Base-by-base conservation (phyloP, 768 basidiomycete species). In the Chalciporus pseudorubinellus region DNA sequence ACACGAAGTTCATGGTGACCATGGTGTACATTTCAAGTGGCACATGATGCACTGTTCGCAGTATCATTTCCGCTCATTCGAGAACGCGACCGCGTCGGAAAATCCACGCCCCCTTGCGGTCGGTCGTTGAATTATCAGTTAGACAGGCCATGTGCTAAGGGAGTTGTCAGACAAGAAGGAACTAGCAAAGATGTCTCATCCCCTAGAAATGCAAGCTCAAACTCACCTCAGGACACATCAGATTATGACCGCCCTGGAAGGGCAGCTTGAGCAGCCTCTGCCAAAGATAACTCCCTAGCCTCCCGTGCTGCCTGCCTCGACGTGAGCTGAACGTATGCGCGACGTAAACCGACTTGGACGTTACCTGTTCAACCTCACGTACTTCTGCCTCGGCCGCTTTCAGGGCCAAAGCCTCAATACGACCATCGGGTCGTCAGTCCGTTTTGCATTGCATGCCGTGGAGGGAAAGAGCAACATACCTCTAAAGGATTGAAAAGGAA, bases 221-320 rank as follows among this genome's bases (percentile, higher is more conserved):
- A 36, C 12, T 28, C 24, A 43, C 42, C 26, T 21, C 12, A 20
- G 14, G 20, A n/a, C n/a, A n/a, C n/a, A n/a, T n/a, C n/a, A n/a
- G 29, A 14, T 33, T 53, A 64, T 21, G 49, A 46, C 33, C 59
- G 61, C 42, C 16, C 62, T 20, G 45, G 50, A 8, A 70, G 58
- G 21, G 52, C 61, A 40, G 51, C 58, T 48, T 68, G 67, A 1
- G 67, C 67, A 9, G 68, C 67, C 40, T 66, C 66, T 2, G 67
- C 67, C 51, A 68, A 52, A 16, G 64, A 62, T 22, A 19, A 56
- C 48, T 68, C 67, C 33, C 58, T 67, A 29, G 64, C 66, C 28
- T 70, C 62, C 5, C 66, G 64, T 24, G 13, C 56, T 26, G 51
- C 68, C 66, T 31, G 34, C 33, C 18, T 16, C 26, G 14, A 28